These are phyloP conservation scores for Bromus sterilis DNA, from an alignment of 176 grass and related monocot genomes.

Conservation along the genomic window DNA sequence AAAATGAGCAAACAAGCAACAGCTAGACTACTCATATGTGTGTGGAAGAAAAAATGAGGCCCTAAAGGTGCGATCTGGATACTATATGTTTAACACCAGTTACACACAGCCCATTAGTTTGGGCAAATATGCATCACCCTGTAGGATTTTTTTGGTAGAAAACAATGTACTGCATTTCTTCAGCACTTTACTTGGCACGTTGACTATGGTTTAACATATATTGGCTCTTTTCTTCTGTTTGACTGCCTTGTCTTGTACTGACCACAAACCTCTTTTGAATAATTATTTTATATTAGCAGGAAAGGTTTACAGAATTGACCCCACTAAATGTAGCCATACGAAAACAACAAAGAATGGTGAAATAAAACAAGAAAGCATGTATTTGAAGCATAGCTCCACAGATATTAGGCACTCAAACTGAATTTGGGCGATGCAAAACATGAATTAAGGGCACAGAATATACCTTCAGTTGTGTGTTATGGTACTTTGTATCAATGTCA, in stretches of 20 bases:
- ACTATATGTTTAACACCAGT: not conserved
- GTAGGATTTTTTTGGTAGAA: not conserved
- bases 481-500: conserved; percentile 91
- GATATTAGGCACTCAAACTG: not conserved
- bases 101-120: not conserved
- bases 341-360: not conserved
- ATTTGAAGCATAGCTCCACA: not conserved
- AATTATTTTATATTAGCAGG: not conserved
- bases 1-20: conserved; percentile 1
- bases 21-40: not conserved
- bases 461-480: conserved; percentile 84
- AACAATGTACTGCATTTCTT: not conserved
- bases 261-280: not conserved
- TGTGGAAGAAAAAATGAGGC: not conserved
- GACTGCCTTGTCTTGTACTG: not conserved
- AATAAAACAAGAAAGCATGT: not conserved
- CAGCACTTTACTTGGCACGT: not conserved
- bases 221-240: not conserved
- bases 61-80: not conserved
- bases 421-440: not conserved
- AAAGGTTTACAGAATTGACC: not conserved
- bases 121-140: not conserved
- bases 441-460: not conserved
- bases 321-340: not conserved
- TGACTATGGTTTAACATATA: not conserved